phyloP scores from a whole-genome alignment of 129 eudicot species.

The Tagetes erecta region DNA sequence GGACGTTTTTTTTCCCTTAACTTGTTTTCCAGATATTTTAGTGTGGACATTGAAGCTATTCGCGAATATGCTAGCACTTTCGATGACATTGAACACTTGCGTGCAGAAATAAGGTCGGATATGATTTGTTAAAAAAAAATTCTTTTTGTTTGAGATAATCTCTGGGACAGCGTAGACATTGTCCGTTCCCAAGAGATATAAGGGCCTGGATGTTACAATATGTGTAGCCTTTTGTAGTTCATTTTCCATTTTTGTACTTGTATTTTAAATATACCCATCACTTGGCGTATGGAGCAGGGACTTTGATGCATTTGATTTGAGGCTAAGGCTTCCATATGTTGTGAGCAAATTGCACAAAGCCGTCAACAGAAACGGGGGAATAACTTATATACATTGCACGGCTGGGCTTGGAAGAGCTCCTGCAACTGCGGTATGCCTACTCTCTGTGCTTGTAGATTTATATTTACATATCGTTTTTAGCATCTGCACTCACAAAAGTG shows the following conservation, averaged over 20 bases:
- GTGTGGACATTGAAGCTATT: conserved; percentile 79
- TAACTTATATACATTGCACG: conserved; percentile 91
- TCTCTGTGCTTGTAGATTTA: neutral
- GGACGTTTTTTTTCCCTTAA: conserved; percentile 43
- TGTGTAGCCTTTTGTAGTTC: neutral
- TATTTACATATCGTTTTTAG: neutral
- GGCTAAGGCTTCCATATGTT: conserved; percentile 84
- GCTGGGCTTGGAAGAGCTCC: conserved; percentile 99
- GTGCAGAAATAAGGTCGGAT: conserved; percentile 88
- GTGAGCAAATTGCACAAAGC: conserved; percentile 85
- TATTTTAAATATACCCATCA: neutral
- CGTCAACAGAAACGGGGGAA: conserved; percentile 71
- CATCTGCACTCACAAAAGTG: neutral
- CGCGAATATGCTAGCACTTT: conserved; percentile 67
- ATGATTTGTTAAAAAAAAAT: neutral
- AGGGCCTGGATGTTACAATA: neutral
- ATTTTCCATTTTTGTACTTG: conserved; percentile 12
- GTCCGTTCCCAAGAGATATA: neutral
- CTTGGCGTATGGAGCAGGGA: conserved; percentile 55
- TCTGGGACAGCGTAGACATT: neutral
- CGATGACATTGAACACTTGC: conserved; percentile 75
- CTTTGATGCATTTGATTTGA: conserved; percentile 88
- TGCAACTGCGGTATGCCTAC: conserved; percentile 69
- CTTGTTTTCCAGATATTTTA: conserved; percentile 64
- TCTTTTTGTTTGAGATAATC: neutral